Conservation (phyloP, 345 rosid species). For the Anacardium occidentale region DNA sequence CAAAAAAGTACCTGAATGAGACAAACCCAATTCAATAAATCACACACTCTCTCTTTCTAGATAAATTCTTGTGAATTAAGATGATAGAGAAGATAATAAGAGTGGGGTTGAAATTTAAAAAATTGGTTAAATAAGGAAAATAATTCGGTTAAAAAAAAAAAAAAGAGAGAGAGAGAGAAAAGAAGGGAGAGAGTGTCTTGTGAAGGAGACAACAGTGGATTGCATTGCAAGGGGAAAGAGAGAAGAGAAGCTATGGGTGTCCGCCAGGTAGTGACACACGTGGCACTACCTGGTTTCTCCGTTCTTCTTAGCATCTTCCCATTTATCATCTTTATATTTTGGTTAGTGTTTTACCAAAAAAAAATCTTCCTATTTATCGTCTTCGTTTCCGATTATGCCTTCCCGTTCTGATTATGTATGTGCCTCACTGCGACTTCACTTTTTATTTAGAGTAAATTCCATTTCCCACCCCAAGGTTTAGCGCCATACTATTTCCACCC, state of each 20-base stretch:
- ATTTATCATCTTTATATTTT: conserved; percentile 14
- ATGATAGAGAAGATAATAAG: neutral
- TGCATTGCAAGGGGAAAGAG: conserved; percentile 1
- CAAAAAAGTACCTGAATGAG: neutral
- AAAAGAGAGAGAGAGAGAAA: neutral
- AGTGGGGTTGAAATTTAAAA: neutral
- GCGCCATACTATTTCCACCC: no score
- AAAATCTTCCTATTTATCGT: no score
- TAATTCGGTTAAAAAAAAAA: neutral
- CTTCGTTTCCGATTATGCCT: conserved; percentile 19
- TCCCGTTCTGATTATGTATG: neutral
- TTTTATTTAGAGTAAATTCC: no score
- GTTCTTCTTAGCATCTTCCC: conserved; percentile 24
- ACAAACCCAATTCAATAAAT: neutral
- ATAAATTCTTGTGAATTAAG: neutral
- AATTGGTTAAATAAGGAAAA: no score
- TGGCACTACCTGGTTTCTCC: conserved; percentile 44
- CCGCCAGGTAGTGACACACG: conserved; percentile 71
- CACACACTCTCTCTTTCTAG: neutral
- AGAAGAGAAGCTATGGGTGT: conserved; percentile 37
- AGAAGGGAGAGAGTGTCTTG: neutral
- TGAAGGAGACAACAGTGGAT: neutral
- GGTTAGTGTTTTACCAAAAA: no score
- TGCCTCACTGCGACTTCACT: no score
- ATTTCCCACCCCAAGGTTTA: no score